Evolutionary conservation across 75 land plant species (phyloP).

Genomic region (Cupressus sempervirens): DNA sequence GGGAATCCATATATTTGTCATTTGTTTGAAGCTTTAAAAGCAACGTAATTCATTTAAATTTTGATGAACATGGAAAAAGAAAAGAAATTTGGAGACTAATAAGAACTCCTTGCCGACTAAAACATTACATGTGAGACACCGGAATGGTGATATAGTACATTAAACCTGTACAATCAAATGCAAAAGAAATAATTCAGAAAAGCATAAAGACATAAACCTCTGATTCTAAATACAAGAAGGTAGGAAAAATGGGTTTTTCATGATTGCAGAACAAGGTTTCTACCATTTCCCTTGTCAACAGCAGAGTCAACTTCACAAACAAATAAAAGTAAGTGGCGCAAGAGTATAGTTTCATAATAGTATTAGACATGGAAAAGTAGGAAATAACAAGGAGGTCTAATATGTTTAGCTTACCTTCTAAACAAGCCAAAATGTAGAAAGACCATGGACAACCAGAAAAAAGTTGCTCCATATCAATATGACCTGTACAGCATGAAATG

Average conservation of each 20-base stretch:
- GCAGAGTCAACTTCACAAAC: neutral
- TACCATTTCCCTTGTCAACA: neutral
- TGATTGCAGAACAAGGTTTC: neutral
- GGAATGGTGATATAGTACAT: neutral
- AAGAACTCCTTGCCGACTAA: neutral
- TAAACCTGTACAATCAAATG: neutral
- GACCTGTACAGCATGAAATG: neutral
- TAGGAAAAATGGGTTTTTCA: neutral
- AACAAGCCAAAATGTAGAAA: neutral
- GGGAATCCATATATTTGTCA: neutral
- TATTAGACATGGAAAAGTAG: neutral
- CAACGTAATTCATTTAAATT: neutral
- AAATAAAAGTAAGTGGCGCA: neutral
- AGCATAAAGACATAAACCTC: neutral
- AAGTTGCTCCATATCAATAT: neutral
- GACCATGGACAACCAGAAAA: neutral
- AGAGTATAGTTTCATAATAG: neutral
- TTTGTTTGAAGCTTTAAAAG: neutral
- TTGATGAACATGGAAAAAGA: neutral
- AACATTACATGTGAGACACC: neutral
- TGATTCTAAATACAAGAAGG: neutral
- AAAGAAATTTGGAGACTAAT: neutral
- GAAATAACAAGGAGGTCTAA: neutral
- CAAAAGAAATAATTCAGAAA: neutral
- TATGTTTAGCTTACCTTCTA: conserved; percentile 4